phyloP scores from a whole-genome alignment of 2,329 filamentous ascomycete genomes.

The Cryphonectria radicalis region DNA sequence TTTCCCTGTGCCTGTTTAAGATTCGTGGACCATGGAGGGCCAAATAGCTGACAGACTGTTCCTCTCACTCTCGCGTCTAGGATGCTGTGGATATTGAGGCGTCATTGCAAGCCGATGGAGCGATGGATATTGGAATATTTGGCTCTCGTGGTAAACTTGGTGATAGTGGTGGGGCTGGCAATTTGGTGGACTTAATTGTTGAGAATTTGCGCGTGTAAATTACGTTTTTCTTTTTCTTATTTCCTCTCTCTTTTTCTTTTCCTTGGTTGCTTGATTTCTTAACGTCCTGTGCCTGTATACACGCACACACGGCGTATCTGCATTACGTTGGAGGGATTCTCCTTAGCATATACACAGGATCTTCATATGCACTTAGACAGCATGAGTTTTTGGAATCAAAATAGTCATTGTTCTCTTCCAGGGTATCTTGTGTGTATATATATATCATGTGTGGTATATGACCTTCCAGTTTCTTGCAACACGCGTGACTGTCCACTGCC shows the following conservation, averaged over 20 bases:
- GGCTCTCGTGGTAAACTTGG: constrained; percentile 33
- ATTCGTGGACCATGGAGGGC: too few relatives aligned
- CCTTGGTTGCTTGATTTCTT: background rate
- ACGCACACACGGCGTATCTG: background rate
- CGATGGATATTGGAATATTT: constrained; percentile 48
- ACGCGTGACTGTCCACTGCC: too few relatives aligned
- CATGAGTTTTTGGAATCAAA: background rate
- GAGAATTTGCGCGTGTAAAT: constrained; percentile 11
- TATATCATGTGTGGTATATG: background rate
- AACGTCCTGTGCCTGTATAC: background rate
- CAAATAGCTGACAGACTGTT: constrained; percentile 3
- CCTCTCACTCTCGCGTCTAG: constrained; percentile 32
- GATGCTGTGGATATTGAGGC: constrained; percentile 48
- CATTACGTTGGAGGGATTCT: background rate
- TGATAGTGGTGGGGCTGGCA: constrained; percentile 9
- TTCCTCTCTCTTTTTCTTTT: background rate
- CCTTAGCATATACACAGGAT: background rate
- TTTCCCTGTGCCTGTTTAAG: background rate
- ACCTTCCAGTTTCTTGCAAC: background rate
- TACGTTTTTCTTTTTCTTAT: background rate
- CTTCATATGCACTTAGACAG: background rate
- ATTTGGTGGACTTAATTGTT: constrained; percentile 19
- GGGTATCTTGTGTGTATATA: background rate
- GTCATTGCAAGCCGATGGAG: constrained; percentile 36
- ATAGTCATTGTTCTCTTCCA: background rate